phyloP scores from a whole-genome alignment of 2,329 filamentous ascomycete genomes.

The Phialocephala sp. region DNA sequence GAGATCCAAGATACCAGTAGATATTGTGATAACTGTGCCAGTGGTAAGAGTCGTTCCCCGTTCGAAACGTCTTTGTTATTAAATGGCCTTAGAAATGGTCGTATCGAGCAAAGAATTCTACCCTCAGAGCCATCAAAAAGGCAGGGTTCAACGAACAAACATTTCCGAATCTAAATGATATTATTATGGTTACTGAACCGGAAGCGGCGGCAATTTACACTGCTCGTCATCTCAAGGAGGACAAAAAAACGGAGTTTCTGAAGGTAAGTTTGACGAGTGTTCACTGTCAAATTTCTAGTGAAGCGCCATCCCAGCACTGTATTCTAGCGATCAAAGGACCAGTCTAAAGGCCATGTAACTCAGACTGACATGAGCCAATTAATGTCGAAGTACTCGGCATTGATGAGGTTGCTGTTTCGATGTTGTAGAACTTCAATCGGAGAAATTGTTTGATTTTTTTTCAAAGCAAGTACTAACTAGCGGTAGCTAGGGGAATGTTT shows the following conservation, averaged over 20 bases:
- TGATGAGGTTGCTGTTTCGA: no score
- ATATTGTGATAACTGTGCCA: constrained; percentile 40
- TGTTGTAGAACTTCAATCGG: no score
- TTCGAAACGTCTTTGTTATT: neutral
- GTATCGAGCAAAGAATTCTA: constrained; percentile 41
- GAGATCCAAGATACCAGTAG: constrained; percentile 30
- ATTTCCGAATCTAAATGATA: constrained; percentile 37
- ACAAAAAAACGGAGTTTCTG: constrained; percentile 26
- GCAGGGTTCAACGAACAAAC: constrained; percentile 40
- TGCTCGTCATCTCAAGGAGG: constrained; percentile 35
- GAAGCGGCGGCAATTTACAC: constrained; percentile 43
- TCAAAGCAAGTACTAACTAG: constrained; percentile 8
- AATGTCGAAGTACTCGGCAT: no score
- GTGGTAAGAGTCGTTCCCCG: constrained; percentile 13
- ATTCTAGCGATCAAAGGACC: no score
- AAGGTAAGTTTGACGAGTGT: constrained; percentile 9
- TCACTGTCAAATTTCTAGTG: no score
- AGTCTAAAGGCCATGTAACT: no score
- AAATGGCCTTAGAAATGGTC: constrained; percentile 36
- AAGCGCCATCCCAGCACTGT: no score
- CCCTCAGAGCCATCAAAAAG: constrained; percentile 36
- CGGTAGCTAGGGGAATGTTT: constrained; percentile 37
- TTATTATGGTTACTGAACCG: constrained; percentile 40
- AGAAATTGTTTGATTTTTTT: neutral
- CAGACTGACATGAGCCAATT: neutral